Evolutionary conservation across 768 basidiomycete species (phyloP).

Genomic region (Tulasnella sp.): DNA sequence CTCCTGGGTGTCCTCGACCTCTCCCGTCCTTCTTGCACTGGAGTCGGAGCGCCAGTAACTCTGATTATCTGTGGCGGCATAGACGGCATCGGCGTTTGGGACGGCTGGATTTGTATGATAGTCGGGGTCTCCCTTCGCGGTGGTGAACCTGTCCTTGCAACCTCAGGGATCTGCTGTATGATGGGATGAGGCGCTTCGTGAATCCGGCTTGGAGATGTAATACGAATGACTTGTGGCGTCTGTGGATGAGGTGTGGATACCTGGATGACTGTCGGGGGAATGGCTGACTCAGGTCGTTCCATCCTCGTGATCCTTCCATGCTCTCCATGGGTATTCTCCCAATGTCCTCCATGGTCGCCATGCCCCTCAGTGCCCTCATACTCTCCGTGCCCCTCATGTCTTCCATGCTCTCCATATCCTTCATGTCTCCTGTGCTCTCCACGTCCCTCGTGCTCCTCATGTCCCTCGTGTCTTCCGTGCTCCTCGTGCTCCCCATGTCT

Average conservation of each 20-base stretch:
- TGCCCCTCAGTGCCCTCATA: no score
- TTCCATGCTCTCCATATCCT: no score
- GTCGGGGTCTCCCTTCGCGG: background rate
- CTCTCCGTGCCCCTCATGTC: no score
- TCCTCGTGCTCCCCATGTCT: no score
- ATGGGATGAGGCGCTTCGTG: background rate
- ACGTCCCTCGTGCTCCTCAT: no score
- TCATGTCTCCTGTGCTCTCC: no score
- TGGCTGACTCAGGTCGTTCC: background rate
- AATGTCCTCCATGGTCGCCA: no score
- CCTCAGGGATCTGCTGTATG: background rate
- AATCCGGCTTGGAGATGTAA: background rate
- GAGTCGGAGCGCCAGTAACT: background rate
- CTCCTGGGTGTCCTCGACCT: no score
- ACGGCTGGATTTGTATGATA: no score
- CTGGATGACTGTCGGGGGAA: background rate
- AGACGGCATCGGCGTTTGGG: no score
- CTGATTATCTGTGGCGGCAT: constrained; percentile 9
- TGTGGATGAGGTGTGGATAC: background rate
- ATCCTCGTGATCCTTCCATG: background rate
- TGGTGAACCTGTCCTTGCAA: background rate
- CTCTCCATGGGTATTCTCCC: background rate
- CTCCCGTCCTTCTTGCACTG: background rate
- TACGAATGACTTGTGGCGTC: constrained; percentile 6
- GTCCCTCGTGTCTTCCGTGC: no score